A percentile compares a stretch with the other conserved stretches of the same genome.
Evolutionary conservation across 257 asterid genomes (phyloP).

Genomic region (Przewalskia tangutica): DNA sequence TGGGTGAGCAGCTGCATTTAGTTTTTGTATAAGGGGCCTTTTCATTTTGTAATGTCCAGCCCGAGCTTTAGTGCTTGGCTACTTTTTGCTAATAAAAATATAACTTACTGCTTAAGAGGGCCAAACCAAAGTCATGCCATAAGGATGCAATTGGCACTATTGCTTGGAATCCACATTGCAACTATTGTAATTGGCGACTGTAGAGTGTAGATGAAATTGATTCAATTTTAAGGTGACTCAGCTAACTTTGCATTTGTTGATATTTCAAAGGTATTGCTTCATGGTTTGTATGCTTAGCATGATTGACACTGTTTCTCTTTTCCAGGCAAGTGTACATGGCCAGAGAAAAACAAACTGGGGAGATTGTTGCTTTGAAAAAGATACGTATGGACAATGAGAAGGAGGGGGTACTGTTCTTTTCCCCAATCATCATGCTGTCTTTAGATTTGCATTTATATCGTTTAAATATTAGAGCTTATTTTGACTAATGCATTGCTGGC

Average conservation of each 20-base stretch:
- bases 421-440: background rate
- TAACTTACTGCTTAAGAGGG: background rate
- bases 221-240: background rate
- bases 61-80: background rate
- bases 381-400: constrained; percentile 96
- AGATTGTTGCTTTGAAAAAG: constrained; percentile 89
- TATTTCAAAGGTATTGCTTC: background rate
- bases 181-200: background rate
- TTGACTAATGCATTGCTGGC: background rate
- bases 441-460: background rate
- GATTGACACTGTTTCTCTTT: constrained; percentile 4
- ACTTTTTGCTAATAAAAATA: background rate
- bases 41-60: background rate
- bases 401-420: constrained; percentile 70
- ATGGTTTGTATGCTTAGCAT: background rate
- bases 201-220: background rate
- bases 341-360: constrained; percentile 71
- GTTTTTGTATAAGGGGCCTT: background rate
- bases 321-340: constrained; percentile 93
- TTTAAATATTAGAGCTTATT: constrained; percentile 2
- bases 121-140: background rate
- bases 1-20: background rate
- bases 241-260: background rate
- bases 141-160: background rate
- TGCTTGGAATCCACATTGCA: background rate